Base-by-base conservation (phyloP, 805 yeast genomes). In the Yamadazyma laniorum region DNA sequence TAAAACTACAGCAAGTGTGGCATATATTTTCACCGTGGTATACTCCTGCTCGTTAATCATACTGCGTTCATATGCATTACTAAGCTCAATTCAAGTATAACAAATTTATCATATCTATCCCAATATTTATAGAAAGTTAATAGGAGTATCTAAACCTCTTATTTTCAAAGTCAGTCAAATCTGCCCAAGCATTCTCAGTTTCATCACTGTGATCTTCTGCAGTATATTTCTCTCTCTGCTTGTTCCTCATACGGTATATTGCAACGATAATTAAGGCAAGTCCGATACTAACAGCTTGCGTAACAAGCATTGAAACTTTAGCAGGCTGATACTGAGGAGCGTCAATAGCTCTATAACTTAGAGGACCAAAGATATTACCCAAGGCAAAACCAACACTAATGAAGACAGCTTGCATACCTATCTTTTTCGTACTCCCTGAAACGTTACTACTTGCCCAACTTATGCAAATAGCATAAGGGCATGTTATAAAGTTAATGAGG, bases 81-180 rank as follows among this genome's bases (percentile, higher is more conserved):
- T n/a, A n/a, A n/a, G n/a, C n/a, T n/a, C n/a, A n/a, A n/a, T n/a
- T n/a, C n/a, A n/a, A n/a, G n/a, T n/a, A n/a, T n/a, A n/a, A n/a
- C n/a, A n/a, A n/a, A n/a, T n/a, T 21, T 21, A 6, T 29, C n/a
- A 29, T 29, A 5, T 16, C 18, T 32, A 22, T 17, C 14, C 23
- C 23, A 7, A 21, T 9, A 21, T 21, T 21, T 9, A 21, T 21
- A 21, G 9, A 7, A 21, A 6, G 9, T 41, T 45, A 61, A 25
- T 61, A 54, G 19, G 50, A 50, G 52, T 70, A 69, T 43, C 71
- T 58, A 48, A 69, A 70, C 29, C 49, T 43, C 6, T 58, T 58
- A 40, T 61, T 69, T 43, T 70, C 64, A 35, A 53, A 50, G 40
- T 72, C 77, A n/a, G 77, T 72, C 50, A 68, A 49, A 44, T 72